Conservation (phyloP, 805 yeast genomes). For the Saccharomyces mikatae region DNA sequence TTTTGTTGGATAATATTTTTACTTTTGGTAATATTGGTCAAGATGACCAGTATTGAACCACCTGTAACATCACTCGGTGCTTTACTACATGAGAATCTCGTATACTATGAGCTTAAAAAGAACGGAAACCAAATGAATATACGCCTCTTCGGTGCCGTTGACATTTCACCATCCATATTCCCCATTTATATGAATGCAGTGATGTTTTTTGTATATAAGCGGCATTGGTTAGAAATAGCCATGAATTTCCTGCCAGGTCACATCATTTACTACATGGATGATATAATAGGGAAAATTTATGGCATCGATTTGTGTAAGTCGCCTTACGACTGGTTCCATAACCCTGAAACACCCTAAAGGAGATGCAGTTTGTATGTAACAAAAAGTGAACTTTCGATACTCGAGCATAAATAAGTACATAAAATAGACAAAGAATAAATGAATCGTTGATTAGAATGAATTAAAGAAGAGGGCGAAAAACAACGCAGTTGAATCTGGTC, state of each 20-base stretch:
- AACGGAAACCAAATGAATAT: conserved; percentile 13
- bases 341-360: background rate
- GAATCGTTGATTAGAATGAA: background rate
- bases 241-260: conserved; percentile 28
- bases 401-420: background rate
- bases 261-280: conserved; percentile 22
- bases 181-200: conserved; percentile 19
- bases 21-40: conserved; percentile 11
- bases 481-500: background rate
- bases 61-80: conserved; percentile 23
- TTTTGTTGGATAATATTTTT: conserved; percentile 22
- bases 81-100: conserved; percentile 22
- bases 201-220: conserved; percentile 15
- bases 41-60: conserved; percentile 20
- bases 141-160: conserved; percentile 18
- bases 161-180: conserved; percentile 14
- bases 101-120: conserved; percentile 21
- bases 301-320: conserved; percentile 22
- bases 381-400: background rate
- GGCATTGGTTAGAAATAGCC: conserved; percentile 14
- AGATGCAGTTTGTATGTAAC: background rate
- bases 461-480: background rate
- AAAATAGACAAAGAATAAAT: background rate
- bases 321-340: conserved; percentile 16
- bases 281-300: conserved; percentile 19